These are phyloP conservation scores for Anastatica hierochuntica DNA, from an alignment of 345 rosid genomes.

Conservation along the genomic window DNA sequence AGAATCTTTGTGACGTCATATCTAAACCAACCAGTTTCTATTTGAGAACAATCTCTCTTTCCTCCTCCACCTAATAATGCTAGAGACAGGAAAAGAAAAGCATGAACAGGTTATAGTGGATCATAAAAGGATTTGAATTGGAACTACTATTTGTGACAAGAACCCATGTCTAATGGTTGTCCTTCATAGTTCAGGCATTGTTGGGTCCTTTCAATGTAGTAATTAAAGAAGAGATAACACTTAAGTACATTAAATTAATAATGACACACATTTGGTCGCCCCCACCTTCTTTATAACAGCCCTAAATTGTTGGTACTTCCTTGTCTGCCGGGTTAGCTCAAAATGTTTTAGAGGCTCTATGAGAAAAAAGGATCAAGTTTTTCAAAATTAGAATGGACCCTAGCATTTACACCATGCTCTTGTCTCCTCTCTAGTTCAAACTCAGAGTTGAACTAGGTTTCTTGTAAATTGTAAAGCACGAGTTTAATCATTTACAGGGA, in stretches of 20 bases:
- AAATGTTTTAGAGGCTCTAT: not conserved
- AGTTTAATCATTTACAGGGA: not conserved
- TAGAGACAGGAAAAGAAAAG: conserved; percentile 16
- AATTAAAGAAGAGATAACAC: conserved; percentile 10
- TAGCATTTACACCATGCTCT: not conserved
- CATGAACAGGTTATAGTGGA: conserved; percentile 20
- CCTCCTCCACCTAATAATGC: conserved; percentile 19
- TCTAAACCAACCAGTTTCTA: conserved; percentile 11
- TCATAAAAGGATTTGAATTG: conserved; percentile 16
- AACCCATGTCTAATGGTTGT: conserved; percentile 18
- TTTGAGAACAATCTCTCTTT: conserved; percentile 12
- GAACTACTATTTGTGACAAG: conserved; percentile 19
- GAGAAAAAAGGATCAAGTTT: not conserved
- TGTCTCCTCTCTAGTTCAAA: conserved; percentile 1
- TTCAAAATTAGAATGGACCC: not conserved
- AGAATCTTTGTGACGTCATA: conserved; percentile 11
- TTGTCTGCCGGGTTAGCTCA: conserved; percentile 1
- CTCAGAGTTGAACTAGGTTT: not conserved
- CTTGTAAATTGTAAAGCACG: not conserved
- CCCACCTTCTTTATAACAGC: conserved; percentile 10
- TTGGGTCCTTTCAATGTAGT: conserved; percentile 13
- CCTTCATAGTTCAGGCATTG: conserved; percentile 12
- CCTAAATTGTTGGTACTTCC: too few species aligned
- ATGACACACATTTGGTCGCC: conserved; percentile 12
- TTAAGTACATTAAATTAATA: not conserved